Conservation (phyloP, 345 rosid species). For the Populus davidiana region DNA sequence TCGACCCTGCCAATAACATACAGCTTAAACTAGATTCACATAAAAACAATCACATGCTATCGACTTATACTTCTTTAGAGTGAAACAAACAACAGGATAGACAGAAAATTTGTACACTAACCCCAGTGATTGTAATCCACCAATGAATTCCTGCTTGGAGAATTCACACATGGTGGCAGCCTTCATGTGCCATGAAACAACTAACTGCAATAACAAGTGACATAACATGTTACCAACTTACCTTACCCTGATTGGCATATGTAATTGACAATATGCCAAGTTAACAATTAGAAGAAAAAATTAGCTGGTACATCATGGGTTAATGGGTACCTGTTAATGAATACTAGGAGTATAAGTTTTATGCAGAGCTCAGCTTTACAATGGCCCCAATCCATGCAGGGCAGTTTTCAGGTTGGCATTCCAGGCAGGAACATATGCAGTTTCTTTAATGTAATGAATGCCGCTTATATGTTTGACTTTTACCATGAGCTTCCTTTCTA, state of each 20-base stretch:
- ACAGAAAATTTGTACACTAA: constrained; percentile 27
- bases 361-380: too few relatives aligned
- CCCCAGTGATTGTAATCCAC: constrained; percentile 86
- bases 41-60: constrained; percentile 4
- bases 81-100: neutral
- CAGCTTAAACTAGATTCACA: constrained; percentile 21
- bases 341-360: too few relatives aligned
- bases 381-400: too few relatives aligned
- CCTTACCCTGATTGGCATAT: neutral
- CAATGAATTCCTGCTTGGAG: constrained; percentile 80
- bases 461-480: too few relatives aligned
- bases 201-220: constrained; percentile 54
- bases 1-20: constrained; percentile 70
- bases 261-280: neutral
- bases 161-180: constrained; percentile 97
- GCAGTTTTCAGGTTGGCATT: too few relatives aligned
- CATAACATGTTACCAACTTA: neutral
- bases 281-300: neutral
- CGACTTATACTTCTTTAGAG: neutral
- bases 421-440: too few relatives aligned
- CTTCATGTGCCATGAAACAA: constrained; percentile 99
- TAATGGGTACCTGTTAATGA: too few relatives aligned
- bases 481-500: too few relatives aligned
- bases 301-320: too few relatives aligned
- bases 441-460: too few relatives aligned